A percentile compares a stretch with the other conserved stretches of the same genome.
Conservation (phyloP, 2,329 filamentous ascomycete species). For the Clarireedia monteithiana region DNA sequence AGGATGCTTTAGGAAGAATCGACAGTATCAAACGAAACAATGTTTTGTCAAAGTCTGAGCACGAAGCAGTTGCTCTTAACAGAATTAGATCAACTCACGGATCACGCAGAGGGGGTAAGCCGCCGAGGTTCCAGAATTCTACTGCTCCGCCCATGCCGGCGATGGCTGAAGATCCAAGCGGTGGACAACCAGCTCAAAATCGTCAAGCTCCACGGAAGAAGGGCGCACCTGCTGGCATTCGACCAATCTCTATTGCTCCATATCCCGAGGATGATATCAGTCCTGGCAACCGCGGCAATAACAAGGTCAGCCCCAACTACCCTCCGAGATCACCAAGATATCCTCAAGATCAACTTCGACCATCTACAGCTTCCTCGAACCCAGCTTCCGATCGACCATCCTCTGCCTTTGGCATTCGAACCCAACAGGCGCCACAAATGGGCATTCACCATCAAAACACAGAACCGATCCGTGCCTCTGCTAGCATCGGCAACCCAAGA, state of each 20-base stretch:
- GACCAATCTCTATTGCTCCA: conserved; percentile 42
- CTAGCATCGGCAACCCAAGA: conserved; percentile 30
- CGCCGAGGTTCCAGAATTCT: conserved; percentile 49
- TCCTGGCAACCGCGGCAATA: conserved; percentile 6
- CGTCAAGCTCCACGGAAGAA: conserved; percentile 3
- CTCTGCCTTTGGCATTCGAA: conserved; percentile 42
- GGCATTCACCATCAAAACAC: conserved; percentile 10
- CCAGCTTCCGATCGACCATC: conserved; percentile 33
- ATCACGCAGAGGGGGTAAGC: conserved; percentile 55
- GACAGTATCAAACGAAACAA: conserved; percentile 78
- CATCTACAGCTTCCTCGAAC: conserved; percentile 33
- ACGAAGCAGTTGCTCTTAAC: conserved; percentile 83
- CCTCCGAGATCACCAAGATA: conserved; percentile 30
- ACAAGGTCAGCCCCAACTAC: neutral
- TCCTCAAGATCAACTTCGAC: conserved; percentile 29
- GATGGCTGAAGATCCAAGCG: conserved; percentile 22
- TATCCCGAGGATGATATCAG: conserved; percentile 60
- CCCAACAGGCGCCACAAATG: conserved; percentile 24
- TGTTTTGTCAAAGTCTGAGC: conserved; percentile 80
- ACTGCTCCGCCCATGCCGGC: conserved; percentile 23
- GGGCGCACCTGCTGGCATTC: conserved; percentile 8
- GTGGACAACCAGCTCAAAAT: conserved; percentile 22
- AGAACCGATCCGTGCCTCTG: conserved; percentile 33
- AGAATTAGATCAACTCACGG: conserved; percentile 79
- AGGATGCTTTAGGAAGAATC: conserved; percentile 74